Base-by-base conservation (phyloP, 305 asterid genomes). In the Euphrasia arctica region DNA sequence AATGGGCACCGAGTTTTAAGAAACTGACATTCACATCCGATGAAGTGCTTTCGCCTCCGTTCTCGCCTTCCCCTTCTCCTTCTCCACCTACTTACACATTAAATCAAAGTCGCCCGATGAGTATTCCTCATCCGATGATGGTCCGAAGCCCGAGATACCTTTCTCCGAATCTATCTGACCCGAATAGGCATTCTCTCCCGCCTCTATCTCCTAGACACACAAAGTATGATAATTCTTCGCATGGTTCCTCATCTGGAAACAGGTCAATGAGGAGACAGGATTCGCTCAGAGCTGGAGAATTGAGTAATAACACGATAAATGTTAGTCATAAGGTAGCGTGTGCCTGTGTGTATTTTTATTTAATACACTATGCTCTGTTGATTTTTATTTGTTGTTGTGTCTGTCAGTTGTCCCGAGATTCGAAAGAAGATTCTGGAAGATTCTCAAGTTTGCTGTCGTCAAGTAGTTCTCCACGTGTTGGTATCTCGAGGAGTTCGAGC, bases 401-500 rank as follows among this genome's bases (percentile, higher is more conserved):
- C 54, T 29, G 14, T n/a, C 72, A 90, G 97, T 75, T 83, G 56
- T 78, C 86, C 48, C 91, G 95, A 72, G 99, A 92, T 68, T 66
- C 83, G 47, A 92, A 82, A 73, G 91, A 90, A 69, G 99, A 93
- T 76, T 93, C 96, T 18, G 99, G 97, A 54, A 80, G 97, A 72
- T 93, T 86, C 69, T 89, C 97, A 10, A 83, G 95, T 65, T 80
- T 88, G 85, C 76, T 82, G 61, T 92, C 98, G 57, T 87, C 96
- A 9, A 90, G 88, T 78, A 86, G 90, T 67, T 93, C 99, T 4
- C 97, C 99, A 54, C 96, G 92, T 71, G 79, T 86, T 61, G 97
- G 95, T 67, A 82, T 84, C 84, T 93, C 99, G 3, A 84, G 97
- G 73, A 90, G 92, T 75, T 93, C 99, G 45, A 93, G 99, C 77